Evolutionary conservation across 164 flowering plant species (phyloP).

Genomic region (Dillenia suffruticosa): DNA sequence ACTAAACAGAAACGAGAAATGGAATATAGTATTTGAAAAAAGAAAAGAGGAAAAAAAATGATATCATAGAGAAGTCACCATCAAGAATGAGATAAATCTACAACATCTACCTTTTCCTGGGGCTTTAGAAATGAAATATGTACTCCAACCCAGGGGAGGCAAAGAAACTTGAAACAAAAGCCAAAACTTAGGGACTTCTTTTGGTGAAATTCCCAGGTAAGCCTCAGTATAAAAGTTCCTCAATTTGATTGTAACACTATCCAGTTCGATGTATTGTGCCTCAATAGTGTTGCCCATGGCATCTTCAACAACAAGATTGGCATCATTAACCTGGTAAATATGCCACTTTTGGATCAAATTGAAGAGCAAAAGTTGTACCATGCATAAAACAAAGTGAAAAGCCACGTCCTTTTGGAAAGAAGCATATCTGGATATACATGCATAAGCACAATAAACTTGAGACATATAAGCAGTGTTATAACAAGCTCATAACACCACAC

Average conservation of each 20-base stretch:
- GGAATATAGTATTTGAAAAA: too few relatives aligned
- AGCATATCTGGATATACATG: too few relatives aligned
- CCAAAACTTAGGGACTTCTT: conserved; percentile 60
- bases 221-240: conserved; percentile 62
- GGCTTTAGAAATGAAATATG: conserved; percentile 62
- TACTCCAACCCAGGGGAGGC: conserved; percentile 85
- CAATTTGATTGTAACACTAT: conserved; percentile 54
- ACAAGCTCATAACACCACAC: too few relatives aligned
- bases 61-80: too few relatives aligned
- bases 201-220: conserved; percentile 47
- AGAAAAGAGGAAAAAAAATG: too few relatives aligned
- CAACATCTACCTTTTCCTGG: conserved; percentile 29
- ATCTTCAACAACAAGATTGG: conserved; percentile 56
- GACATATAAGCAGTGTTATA: too few relatives aligned
- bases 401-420: too few relatives aligned
- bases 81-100: too few relatives aligned
- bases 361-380: background rate
- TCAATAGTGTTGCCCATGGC: conserved; percentile 44
- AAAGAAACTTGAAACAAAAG: conserved; percentile 64
- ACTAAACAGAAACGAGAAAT: too few relatives aligned
- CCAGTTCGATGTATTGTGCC: conserved; percentile 53
- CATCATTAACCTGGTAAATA: conserved; percentile 50
- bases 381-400: too few relatives aligned
- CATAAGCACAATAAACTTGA: too few relatives aligned
- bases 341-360: background rate